These are phyloP conservation scores for Tillandsia leiboldiana DNA, from an alignment of 176 grass and related monocot genomes.

Conservation along the genomic window DNA sequence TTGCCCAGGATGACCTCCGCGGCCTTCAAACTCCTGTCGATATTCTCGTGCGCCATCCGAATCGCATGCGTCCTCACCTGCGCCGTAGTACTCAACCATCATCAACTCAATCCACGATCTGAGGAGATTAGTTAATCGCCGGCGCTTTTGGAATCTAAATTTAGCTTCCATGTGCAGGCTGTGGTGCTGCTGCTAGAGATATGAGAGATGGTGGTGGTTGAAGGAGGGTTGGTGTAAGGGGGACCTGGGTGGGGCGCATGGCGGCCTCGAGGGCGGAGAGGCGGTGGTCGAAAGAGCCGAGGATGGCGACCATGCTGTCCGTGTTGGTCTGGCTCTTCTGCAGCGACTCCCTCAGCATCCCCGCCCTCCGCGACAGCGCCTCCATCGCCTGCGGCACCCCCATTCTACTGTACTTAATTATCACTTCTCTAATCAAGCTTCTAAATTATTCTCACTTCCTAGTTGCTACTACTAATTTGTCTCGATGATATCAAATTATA, in stretches of 20 bases:
- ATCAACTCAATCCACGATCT: not conserved
- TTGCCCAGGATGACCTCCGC: constrained; percentile 56
- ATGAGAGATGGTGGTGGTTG: too few species aligned
- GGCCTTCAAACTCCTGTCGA: constrained; percentile 65
- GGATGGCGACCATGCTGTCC: constrained; percentile 72
- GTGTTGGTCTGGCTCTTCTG: constrained; percentile 66
- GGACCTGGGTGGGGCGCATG: constrained; percentile 87
- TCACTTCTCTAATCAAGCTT: not conserved
- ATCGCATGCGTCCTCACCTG: constrained; percentile 84
- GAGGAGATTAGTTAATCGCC: not conserved
- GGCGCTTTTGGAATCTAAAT: too few species aligned
- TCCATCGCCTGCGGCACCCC: constrained; percentile 38
- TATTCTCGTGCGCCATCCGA: constrained; percentile 75
- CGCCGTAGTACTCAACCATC: not conserved
- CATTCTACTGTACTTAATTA: constrained; percentile 3
- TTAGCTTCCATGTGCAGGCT: too few species aligned
- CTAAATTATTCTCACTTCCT: not conserved
- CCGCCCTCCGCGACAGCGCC: constrained; percentile 30
- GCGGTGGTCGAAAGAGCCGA: constrained; percentile 94
- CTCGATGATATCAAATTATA: too few species aligned
- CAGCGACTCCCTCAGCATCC: constrained; percentile 54
- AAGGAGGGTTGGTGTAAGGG: not conserved
- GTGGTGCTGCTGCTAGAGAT: too few species aligned
- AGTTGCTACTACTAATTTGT: too few species aligned
- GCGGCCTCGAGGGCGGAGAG: constrained; percentile 83